phyloP scores from a whole-genome alignment of 2,329 filamentous ascomycete species.

The Neocucurbitaria cava region DNA sequence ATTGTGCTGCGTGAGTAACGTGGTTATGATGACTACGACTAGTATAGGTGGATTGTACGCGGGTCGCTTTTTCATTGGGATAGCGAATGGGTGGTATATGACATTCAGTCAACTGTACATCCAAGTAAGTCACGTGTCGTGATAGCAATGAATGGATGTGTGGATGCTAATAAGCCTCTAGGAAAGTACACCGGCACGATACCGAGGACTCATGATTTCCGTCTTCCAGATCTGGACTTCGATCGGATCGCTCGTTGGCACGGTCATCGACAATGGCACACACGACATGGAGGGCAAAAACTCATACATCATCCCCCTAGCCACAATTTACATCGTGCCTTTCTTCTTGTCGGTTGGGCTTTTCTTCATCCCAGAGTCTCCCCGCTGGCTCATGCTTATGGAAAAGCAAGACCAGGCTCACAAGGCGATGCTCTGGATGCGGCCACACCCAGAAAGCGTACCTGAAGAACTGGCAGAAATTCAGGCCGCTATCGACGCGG shows the following conservation, averaged over 20 bases:
- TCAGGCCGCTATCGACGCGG: constrained; percentile 34
- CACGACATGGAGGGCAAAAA: constrained; percentile 26
- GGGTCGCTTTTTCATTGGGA: constrained; percentile 62
- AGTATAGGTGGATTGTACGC: constrained; percentile 61
- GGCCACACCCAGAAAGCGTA: constrained; percentile 28
- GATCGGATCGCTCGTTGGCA: constrained; percentile 54
- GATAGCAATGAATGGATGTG: not conserved
- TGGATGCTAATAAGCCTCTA: constrained; percentile 3
- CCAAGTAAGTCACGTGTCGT: constrained; percentile 37
- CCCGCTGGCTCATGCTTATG: constrained; percentile 53
- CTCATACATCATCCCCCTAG: constrained; percentile 56
- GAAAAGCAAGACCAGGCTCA: constrained; percentile 26
- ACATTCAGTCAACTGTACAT: constrained; percentile 62
- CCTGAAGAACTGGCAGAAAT: constrained; percentile 35
- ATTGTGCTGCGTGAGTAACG: constrained; percentile 55
- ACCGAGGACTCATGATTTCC: constrained; percentile 58
- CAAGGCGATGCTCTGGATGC: constrained; percentile 37
- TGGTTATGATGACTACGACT: constrained; percentile 64
- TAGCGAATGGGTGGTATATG: constrained; percentile 61
- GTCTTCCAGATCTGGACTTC: constrained; percentile 59
- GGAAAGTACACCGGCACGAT: constrained; percentile 58
- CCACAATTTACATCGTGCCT: constrained; percentile 63
- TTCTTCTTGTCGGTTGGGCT: constrained; percentile 53
- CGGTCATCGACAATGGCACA: constrained; percentile 60
- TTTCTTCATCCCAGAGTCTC: constrained; percentile 47